These are phyloP conservation scores for Hypoxylon fragiforme DNA, from an alignment of 495 filamentous ascomycete genomes.

Conservation along the genomic window DNA sequence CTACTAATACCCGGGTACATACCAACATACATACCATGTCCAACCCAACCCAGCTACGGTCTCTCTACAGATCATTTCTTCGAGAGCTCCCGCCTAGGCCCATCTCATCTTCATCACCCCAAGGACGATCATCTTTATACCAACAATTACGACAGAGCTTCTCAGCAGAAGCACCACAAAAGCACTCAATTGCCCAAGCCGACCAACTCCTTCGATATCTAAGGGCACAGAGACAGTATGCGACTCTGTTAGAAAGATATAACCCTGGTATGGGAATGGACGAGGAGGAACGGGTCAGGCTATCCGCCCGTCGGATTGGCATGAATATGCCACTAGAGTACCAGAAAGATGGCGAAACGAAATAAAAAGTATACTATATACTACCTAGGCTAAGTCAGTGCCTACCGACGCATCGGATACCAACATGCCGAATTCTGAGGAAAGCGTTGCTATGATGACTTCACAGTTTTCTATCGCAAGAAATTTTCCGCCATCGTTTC, in stretches of 20 bases:
- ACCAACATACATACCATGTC: conserved; percentile 31
- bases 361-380: conserved; percentile 1
- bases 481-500: too few species aligned
- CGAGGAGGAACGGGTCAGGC: conserved; percentile 78
- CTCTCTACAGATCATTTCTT: conserved; percentile 86
- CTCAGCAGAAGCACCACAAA: conserved; percentile 35
- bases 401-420: not conserved
- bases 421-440: too few species aligned
- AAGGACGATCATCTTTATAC: conserved; percentile 60
- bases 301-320: conserved; percentile 86
- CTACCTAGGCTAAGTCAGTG: not conserved
- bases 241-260: conserved; percentile 80
- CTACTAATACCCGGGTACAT: too few species aligned
- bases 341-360: conserved; percentile 5
- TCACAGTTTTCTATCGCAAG: too few species aligned
- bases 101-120: conserved; percentile 51
- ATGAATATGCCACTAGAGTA: conserved; percentile 76
- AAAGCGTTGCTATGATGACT: too few species aligned
- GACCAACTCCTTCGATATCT: conserved; percentile 80
- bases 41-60: conserved; percentile 59
- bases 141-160: conserved; percentile 61
- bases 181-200: conserved; percentile 56
- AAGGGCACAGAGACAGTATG: conserved; percentile 79
- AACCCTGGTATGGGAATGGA: conserved; percentile 86
- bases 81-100: conserved; percentile 81